Percentiles rank a stretch among this genome's conserved stretches.
phyloP scores from a whole-genome alignment of 2,329 filamentous ascomycete genomes.

The Ascochyta pisi region DNA sequence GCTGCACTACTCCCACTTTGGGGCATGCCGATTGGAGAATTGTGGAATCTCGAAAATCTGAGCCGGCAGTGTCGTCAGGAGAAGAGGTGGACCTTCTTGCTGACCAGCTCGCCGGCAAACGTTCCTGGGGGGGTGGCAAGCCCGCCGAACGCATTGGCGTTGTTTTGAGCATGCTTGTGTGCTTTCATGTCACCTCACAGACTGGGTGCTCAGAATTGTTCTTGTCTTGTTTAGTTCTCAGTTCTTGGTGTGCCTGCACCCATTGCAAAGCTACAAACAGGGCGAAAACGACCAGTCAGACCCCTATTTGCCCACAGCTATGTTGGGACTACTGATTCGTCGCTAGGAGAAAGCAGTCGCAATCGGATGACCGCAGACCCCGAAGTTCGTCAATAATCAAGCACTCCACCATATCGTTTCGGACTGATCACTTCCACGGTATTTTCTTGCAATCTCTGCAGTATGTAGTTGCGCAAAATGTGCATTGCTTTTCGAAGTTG shows the following conservation, averaged over 20 bases:
- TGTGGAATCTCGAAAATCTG: conserved; percentile 46
- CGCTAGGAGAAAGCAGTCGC: not conserved
- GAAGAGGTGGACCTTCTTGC: conserved; percentile 57
- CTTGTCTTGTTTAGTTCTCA: not conserved
- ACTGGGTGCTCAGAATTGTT: not conserved
- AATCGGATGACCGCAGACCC: not conserved
- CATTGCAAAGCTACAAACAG: not conserved
- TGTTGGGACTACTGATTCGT: not conserved
- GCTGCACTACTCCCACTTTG: conserved; percentile 34
- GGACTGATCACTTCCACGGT: conserved; percentile 5
- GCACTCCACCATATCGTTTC: not conserved
- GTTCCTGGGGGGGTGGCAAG: conserved; percentile 39
- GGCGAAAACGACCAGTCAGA: not conserved
- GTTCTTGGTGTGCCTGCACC: not conserved
- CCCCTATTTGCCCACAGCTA: not conserved
- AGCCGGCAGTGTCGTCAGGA: conserved; percentile 35
- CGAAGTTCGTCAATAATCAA: not conserved
- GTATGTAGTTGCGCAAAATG: conserved; percentile 11
- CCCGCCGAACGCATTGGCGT: conserved; percentile 37
- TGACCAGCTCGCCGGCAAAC: conserved; percentile 60
- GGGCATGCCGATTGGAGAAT: conserved; percentile 46
- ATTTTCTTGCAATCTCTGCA: conserved; percentile 18
- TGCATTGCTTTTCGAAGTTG: conserved; percentile 14
- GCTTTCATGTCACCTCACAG: not conserved
- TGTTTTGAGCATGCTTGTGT: conserved; percentile 17